A percentile compares a stretch with the other conserved stretches of the same genome.
Evolutionary conservation across 805 yeast genomes (phyloP).

Genomic region (Teunomyces lycoperdinae): DNA sequence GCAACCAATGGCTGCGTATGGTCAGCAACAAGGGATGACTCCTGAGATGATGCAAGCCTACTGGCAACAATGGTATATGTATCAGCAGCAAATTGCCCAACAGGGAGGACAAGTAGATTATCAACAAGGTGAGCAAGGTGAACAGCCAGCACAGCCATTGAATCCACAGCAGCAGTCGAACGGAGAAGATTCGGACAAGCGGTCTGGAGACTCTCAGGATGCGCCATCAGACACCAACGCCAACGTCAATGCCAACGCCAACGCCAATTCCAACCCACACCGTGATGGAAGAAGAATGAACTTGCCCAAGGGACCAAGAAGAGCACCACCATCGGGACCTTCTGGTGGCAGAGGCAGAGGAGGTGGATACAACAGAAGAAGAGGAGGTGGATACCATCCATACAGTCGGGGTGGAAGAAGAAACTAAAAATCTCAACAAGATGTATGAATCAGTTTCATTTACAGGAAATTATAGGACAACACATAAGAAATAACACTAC

Average conservation of each 20-base stretch:
- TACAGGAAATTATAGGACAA: neutral
- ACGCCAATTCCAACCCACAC: constrained; percentile 17
- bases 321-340: constrained; percentile 40
- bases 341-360: constrained; percentile 30
- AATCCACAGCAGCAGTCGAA: constrained; percentile 40
- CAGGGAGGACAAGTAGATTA: constrained; percentile 22
- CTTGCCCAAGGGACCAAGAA: constrained; percentile 53
- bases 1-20: constrained; percentile 19
- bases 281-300: constrained; percentile 29
- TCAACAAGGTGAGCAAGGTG: constrained; percentile 16
- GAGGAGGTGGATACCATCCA: constrained; percentile 41
- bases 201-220: constrained; percentile 4
- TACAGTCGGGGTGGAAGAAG: constrained; percentile 40
- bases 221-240: constrained; percentile 21
- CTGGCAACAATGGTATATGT: constrained; percentile 64
- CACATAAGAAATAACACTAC: neutral
- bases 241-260: constrained; percentile 26
- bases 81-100: constrained; percentile 49
- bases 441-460: neutral
- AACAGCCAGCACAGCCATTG: constrained; percentile 36
- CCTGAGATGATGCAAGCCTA: constrained; percentile 64
- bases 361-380: constrained; percentile 24
- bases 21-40: constrained; percentile 24
- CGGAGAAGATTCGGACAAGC: constrained; percentile 7
- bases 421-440: neutral